Evolutionary conservation across 2,329 filamentous ascomycete species (phyloP).

Genomic region (Pseudocercospora ulei): DNA sequence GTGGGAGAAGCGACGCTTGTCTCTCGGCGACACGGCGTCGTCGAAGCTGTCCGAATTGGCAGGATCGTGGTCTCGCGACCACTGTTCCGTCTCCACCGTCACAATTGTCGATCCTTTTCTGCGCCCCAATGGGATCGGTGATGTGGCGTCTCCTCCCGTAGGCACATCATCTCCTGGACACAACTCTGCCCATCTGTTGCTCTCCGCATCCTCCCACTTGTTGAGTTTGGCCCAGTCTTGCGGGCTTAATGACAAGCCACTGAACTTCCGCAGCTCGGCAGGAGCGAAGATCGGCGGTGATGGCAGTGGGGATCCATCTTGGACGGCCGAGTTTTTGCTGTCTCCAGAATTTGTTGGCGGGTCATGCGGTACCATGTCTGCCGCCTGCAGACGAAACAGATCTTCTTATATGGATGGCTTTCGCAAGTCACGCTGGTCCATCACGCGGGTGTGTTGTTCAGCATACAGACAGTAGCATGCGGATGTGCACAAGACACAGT

Average conservation of each 20-base stretch:
- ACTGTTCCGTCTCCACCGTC: background rate
- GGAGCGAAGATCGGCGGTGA: conserved; percentile 1
- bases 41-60: conserved; percentile 1
- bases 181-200: too few species aligned
- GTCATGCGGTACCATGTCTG: background rate
- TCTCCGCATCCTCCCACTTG: background rate
- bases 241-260: background rate
- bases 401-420: background rate
- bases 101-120: background rate
- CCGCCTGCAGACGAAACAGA: background rate
- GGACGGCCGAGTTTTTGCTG: background rate
- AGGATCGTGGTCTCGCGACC: conserved; percentile 4
- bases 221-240: background rate
- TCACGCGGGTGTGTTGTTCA: too few species aligned
- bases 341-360: too few species aligned
- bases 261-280: background rate
- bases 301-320: background rate
- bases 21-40: background rate
- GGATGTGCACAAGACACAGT: too few species aligned
- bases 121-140: too few species aligned
- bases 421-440: background rate
- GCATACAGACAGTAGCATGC: too few species aligned
- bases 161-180: too few species aligned
- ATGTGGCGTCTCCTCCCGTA: too few species aligned
- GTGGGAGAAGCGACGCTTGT: background rate